These are phyloP conservation scores for Amphirosellinia nigrospora DNA, from an alignment of 495 filamentous ascomycete genomes.

Conservation along the genomic window DNA sequence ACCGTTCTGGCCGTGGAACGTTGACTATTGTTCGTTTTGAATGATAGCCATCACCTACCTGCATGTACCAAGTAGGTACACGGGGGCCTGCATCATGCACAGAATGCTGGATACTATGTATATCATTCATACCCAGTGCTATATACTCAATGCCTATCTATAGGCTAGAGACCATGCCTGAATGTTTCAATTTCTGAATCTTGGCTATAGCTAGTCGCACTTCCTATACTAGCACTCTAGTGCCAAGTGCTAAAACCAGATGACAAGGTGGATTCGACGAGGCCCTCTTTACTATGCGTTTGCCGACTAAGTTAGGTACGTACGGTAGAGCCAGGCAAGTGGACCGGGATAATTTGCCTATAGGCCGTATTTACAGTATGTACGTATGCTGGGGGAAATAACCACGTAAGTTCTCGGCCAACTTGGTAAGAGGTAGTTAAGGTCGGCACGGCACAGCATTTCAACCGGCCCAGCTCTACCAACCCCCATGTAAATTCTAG, in stretches of 20 bases:
- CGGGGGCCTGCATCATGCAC: conserved; percentile 5
- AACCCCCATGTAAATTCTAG: too few species aligned
- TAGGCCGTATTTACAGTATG: neutral
- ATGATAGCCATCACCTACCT: neutral
- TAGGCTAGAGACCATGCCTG: conserved; percentile 2
- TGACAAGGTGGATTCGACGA: conserved; percentile 5
- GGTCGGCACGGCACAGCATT: neutral
- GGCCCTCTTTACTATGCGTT: neutral
- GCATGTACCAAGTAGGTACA: too few species aligned
- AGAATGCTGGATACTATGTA: conserved; percentile 3
- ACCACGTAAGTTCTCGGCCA: neutral
- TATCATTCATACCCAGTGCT: too few species aligned
- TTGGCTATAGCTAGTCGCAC: conserved; percentile 15
- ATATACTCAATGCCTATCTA: neutral
- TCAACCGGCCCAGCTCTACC: neutral
- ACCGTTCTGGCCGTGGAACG: too few species aligned
- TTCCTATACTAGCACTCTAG: conserved; percentile 2
- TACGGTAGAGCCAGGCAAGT: neutral
- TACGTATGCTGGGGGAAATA: too few species aligned
- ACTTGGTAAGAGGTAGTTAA: neutral
- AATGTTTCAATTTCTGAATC: conserved; percentile 8
- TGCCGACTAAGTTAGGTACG: neutral
- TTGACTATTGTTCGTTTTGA: conserved; percentile 4
- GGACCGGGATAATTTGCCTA: conserved; percentile 4
- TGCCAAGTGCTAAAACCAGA: neutral